Evolutionary conservation across 768 basidiomycete species (phyloP).

Genomic region (Auricularia heimuer): DNA sequence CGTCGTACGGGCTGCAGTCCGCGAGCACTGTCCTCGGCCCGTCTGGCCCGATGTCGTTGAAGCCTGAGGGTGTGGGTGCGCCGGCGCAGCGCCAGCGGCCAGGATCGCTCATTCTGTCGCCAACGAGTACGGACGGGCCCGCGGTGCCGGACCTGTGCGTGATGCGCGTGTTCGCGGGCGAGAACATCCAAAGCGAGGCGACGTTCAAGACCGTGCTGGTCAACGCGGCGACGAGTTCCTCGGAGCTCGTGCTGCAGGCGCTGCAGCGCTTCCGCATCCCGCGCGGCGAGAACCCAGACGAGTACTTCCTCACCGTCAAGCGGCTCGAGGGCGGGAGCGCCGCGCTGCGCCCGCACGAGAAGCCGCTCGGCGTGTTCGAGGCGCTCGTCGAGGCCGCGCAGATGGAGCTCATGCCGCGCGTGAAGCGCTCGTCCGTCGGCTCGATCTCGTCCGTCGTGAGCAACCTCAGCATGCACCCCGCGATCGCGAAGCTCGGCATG

Average conservation of each 20-base stretch:
- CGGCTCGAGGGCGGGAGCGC: constrained; percentile 85
- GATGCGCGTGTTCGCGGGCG: constrained; percentile 91
- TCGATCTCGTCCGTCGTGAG: constrained; percentile 91
- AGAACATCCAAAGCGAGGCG: constrained; percentile 82
- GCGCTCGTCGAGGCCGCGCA: constrained; percentile 65
- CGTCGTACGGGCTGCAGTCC: constrained; percentile 68
- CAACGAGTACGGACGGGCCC: constrained; percentile 49
- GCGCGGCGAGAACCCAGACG: constrained; percentile 33
- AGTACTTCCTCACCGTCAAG: constrained; percentile 86
- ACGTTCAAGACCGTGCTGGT: constrained; percentile 97
- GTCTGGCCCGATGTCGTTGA: constrained; percentile 30
- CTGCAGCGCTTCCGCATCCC: constrained; percentile 64
- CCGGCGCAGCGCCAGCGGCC: constrained; percentile 18
- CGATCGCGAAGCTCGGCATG: constrained; percentile 89
- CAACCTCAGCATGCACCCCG: constrained; percentile 89
- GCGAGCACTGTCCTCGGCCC: constrained; percentile 51
- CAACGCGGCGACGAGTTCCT: constrained; percentile 73
- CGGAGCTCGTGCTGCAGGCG: constrained; percentile 43
- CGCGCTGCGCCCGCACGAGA: constrained; percentile 51
- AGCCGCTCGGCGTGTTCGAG: constrained; percentile 86
- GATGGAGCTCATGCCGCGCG: constrained; percentile 61
- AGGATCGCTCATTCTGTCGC: constrained; percentile 57
- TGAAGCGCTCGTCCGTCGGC: constrained; percentile 87
- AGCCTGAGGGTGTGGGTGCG: not conserved
- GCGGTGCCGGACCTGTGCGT: constrained; percentile 81